Base-by-base conservation (phyloP, 2,329 filamentous ascomycete genomes). In the Ceratocystis diversiconidia region DNA sequence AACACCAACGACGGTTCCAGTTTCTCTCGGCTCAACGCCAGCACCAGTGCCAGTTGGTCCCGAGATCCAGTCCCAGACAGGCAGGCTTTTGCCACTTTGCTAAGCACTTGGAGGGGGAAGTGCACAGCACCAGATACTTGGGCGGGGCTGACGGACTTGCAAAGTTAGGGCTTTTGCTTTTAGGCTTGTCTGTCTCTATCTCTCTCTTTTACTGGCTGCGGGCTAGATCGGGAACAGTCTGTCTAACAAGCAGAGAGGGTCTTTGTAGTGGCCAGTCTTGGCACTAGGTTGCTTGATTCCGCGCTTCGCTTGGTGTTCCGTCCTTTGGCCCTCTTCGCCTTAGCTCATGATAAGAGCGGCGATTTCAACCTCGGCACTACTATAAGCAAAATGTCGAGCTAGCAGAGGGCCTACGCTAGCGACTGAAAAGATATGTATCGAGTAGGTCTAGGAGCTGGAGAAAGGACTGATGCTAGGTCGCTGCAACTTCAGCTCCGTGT, bases 171-270 rank as follows among this genome's bases (percentile, higher is more conserved):
- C 36, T 41, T 41, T 41, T 48, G 46, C 46, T 48, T 48, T 41
- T 41, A 41, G 36, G n/a, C 46, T 48, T 48, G n/a, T n/a, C 19
- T 22, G 46, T 19, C n/a, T 19, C 19, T 19, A 22, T 7, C 46
- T 48, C 17, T 19, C 17, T 4, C 46, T 48, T 22, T 41, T 15
- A 41, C 36, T 41, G 36, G 22, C 48, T 52, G 22, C n/a, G 22
- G 22, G 48, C n/a, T 19, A n/a, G 48, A 52, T 25, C 17, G 48
- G 25, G 19, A 25, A 55, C 25, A 25, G 50, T 25, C 25, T 15
- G 52, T 30, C 30, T 57, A 57, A 57, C 52, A 57, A 32, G 52
- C n/a, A 57, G 12, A 57, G 22, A 57, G 52, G 52, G 52, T 30
- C 22, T 57, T 57, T 30, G 30, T 15, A 19, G 48, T 57, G 22